Conservation (phyloP, 768 basidiomycete genomes). For the Termitomyces heimii region DNA sequence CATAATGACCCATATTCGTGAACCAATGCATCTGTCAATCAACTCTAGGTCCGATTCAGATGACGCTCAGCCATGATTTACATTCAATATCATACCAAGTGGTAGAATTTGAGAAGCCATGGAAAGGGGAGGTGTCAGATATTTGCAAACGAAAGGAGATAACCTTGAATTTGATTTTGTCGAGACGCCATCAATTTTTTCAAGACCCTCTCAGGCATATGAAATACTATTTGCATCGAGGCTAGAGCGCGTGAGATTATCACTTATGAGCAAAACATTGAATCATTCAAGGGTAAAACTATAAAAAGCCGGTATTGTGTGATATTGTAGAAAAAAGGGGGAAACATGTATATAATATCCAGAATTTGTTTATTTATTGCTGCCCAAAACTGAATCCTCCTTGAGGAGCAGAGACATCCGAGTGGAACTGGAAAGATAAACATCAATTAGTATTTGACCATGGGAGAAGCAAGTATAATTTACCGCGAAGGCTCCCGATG, state of each 20-base stretch:
- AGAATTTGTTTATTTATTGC: slow-evolving; percentile 25
- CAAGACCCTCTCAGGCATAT: neutral
- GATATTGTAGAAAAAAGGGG: neutral
- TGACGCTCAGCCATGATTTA: neutral
- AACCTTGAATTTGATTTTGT: neutral
- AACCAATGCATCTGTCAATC: slow-evolving; percentile 96
- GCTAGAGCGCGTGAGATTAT: slow-evolving; percentile 1
- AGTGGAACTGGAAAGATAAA: slow-evolving; percentile 59
- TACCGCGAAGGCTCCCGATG: slow-evolving; percentile 71
- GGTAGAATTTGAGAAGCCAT: slow-evolving; percentile 96
- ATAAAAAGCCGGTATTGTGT: slow-evolving; percentile 8
- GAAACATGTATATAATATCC: neutral
- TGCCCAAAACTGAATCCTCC: slow-evolving; percentile 95
- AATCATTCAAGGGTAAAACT: slow-evolving; percentile 11
- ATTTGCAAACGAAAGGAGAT: neutral
- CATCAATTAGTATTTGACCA: slow-evolving; percentile 6
- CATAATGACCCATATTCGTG: slow-evolving; percentile 97
- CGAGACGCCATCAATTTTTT: neutral
- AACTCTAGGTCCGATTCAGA: slow-evolving; percentile 51
- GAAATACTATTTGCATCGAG: neutral
- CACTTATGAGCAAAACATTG: neutral
- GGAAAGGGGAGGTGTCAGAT: neutral
- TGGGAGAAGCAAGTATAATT: slow-evolving; percentile 21
- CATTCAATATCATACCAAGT: slow-evolving; percentile 49
- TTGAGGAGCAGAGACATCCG: slow-evolving; percentile 82